Evolutionary conservation across 768 basidiomycete species (phyloP), one percentile per base, ranked within the genome.

Genomic region (Infundibulicybe gibba): DNA sequence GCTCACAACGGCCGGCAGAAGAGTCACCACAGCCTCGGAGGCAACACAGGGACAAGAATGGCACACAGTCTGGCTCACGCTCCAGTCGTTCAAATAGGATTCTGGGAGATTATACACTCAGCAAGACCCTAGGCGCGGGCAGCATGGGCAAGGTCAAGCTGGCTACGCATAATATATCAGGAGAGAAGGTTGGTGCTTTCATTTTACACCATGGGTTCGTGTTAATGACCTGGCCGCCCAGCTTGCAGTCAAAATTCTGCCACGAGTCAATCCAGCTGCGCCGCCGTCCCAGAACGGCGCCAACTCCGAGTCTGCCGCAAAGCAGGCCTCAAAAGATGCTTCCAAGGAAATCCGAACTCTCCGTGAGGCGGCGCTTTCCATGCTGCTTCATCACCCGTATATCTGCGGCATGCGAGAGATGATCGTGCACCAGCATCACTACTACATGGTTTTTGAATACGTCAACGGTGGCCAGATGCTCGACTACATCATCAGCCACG

Each of bases 81-180:
- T 55, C 65, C 12, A 69, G 70, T 48, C 67, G 74, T 48, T 63
- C 73, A 6, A 76, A 77, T 56, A 62, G 87, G 66, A 75, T 91
- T 49, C 74, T 99, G 13, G 95, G 94, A 30, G 93, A 97, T 63
- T 99, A 97, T 71, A 90, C 90, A 50, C 80, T 99, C 55, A 89
- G 89, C 60, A 98, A 97, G 78, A 97, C 95, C 4, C 77, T 99
- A 35, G 95, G 95, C 19, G 95, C 94, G 16, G 95, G 95, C 32
- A 93, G 90, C 63, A 99, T 99, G 95, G 95, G 95, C 54, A 97
- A 97, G 66, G 95, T 99, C 60, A 99, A 97, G 74, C 80, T 98
- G 10, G 95, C 92, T 2, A 86, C 86, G 15, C 91, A 94, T 65
- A 88, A 87, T 50, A 60, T 83, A 53, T 89, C 91, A 1, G 90